Base-by-base conservation (phyloP, 2,329 filamentous ascomycete species). In the Dichotomopilus funicola region DNA sequence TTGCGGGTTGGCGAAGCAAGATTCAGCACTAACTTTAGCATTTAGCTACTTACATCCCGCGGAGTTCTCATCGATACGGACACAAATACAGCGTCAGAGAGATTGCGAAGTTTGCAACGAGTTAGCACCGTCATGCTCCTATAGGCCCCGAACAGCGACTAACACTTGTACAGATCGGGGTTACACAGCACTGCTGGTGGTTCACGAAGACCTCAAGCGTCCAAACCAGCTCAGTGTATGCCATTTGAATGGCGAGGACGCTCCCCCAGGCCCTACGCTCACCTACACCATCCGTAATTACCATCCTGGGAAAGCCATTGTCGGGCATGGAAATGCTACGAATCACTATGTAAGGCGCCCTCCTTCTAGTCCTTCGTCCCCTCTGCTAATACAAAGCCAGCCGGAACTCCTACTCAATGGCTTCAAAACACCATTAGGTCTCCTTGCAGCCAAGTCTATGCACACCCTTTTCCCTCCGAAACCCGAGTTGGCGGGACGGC, bases 21-120 rank as follows among this genome's bases (percentile, higher is more conserved):
- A 34, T 31, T 19, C 34, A 9, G 5, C 51, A n/a, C 58, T 55
- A 9, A 54, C 50, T 36, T 37, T 27, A 6, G 4, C 33, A 2
- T 3, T 6, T 19, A 62, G 59, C 56, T 33, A 64, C 62, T 12
- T 65, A 97, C 73, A 88, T 99, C 63, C 89, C 85, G 1, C 87
- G 94, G 56, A 91, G 88, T 6, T 83, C 85, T 9, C 91, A 96
- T 70, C 84, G 84, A 51, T 90, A 91, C 71, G 83, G 85, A 7
- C 85, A 96, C 78, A 95, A 95, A 69, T 97, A 96, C 75, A 92
- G 87, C 31, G 80, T 99, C 31, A 82, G 88, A 49, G 94, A 99
- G 70, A 97, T 99, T 62, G 83, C 88, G 65, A 82, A 85, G 61
- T 97, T 92, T 68, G 92, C 92, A 38, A 72, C 82, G 11, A 90